Evolutionary conservation across 2,329 filamentous ascomycete genomes (phyloP).

Genomic region (Colletotrichum eleusines): DNA sequence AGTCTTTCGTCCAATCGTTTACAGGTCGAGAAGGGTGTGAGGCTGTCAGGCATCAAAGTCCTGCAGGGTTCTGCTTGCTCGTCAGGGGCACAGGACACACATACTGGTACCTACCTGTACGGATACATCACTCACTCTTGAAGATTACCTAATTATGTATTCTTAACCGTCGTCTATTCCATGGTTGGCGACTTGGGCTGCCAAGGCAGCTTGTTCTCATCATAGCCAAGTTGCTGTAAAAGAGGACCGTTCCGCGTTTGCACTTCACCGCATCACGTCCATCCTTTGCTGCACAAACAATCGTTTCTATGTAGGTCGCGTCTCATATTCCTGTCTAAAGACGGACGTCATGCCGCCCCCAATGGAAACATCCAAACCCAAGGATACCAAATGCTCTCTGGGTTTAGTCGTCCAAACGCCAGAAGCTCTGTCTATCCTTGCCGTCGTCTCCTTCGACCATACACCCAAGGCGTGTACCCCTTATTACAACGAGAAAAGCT

Average conservation of each 20-base stretch:
- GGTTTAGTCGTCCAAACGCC: too few species aligned
- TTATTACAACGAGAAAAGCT: constrained; percentile 26
- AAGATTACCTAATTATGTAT: constrained; percentile 23
- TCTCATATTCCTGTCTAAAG: constrained; percentile 10
- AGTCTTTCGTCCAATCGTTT: constrained; percentile 28
- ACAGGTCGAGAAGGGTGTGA: background rate
- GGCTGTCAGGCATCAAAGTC: constrained; percentile 36
- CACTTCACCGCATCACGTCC: too few species aligned
- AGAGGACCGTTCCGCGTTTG: background rate
- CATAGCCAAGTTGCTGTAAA: background rate
- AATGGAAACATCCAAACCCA: constrained; percentile 19
- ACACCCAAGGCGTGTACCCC: constrained; percentile 9
- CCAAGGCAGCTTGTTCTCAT: background rate
- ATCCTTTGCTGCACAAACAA: background rate
- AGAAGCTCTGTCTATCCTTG: background rate
- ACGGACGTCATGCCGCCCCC: background rate
- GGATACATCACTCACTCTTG: background rate
- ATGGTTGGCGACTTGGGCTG: too few species aligned
- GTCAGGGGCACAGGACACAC: constrained; percentile 38
- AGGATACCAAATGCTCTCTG: background rate
- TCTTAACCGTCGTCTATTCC: too few species aligned
- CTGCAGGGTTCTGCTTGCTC: constrained; percentile 13
- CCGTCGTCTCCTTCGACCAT: background rate
- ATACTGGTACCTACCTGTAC: too few species aligned
- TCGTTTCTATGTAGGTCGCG: background rate